Conservation (phyloP, 768 basidiomycete species). For the Mycena crocata region DNA sequence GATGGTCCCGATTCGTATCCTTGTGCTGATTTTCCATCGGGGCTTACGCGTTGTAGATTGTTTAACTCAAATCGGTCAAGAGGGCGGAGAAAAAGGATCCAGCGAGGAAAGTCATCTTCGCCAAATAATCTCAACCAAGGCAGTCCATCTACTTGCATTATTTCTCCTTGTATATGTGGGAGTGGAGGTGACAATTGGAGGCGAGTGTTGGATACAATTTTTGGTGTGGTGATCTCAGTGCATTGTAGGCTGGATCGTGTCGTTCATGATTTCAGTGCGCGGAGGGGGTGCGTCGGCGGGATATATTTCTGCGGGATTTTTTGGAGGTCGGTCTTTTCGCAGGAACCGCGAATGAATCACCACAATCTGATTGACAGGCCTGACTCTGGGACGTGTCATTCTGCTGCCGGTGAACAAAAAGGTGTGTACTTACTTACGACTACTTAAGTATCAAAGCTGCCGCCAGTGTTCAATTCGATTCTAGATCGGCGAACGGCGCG, state of each 20-base stretch:
- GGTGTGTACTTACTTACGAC: conserved; percentile 33
- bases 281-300: conserved; percentile 56
- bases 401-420: conserved; percentile 52
- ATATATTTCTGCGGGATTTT: conserved; percentile 57
- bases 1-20: conserved; percentile 53
- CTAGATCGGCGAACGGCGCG: conserved; percentile 54
- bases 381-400: conserved; percentile 51
- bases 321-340: conserved; percentile 50
- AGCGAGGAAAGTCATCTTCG: conserved; percentile 42
- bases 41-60: too few relatives aligned
- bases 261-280: conserved; percentile 52
- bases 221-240: not conserved
- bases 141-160: conserved; percentile 55
- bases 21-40: too few relatives aligned
- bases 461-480: too few relatives aligned
- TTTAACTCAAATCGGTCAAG: conserved; percentile 55
- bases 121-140: conserved; percentile 50
- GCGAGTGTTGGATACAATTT: not conserved
- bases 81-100: conserved; percentile 37
- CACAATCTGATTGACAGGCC: conserved; percentile 38
- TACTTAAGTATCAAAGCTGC: not conserved
- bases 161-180: conserved; percentile 59
- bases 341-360: not conserved
- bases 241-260: conserved; percentile 57
- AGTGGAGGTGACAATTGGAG: conserved; percentile 49